phyloP scores from a whole-genome alignment of 768 basidiomycete species.

The Russula lepida region DNA sequence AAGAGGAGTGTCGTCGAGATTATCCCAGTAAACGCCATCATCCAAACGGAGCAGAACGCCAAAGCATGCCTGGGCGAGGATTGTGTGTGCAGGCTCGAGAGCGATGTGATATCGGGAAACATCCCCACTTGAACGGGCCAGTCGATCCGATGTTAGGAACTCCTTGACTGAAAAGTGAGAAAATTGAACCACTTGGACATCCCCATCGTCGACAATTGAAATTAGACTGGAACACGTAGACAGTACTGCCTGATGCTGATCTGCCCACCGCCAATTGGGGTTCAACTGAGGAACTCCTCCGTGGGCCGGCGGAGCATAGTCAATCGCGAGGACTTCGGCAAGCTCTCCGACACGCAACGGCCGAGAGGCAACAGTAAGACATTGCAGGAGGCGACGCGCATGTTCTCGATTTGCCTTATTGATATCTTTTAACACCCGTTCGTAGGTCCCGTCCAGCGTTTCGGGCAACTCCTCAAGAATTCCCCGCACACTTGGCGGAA shows the following conservation, averaged over 20 bases:
- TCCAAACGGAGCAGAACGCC: not conserved
- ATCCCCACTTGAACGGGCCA: not conserved
- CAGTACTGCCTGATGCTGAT: not conserved
- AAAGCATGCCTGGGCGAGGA: conserved; percentile 1
- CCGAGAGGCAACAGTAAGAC: too few relatives aligned
- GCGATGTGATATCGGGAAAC: not conserved
- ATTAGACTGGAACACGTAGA: conserved; percentile 6
- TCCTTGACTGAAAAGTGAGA: conserved; percentile 11
- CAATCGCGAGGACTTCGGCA: conserved; percentile 8
- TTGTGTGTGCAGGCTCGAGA: not conserved
- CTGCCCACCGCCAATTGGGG: not conserved
- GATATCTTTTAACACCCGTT: not conserved
- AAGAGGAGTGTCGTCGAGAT: not conserved
- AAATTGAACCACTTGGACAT: conserved; percentile 1
- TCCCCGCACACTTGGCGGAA: not conserved
- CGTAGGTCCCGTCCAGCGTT: not conserved
- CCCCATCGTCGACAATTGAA: not conserved
- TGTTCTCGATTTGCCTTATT: not conserved
- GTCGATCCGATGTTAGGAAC: not conserved
- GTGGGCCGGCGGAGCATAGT: not conserved
- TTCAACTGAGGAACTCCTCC: too few relatives aligned
- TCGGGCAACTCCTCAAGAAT: not conserved
- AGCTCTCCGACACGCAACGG: not conserved
- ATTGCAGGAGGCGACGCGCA: too few relatives aligned
- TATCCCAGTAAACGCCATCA: not conserved